Conservation (phyloP, 768 basidiomycete species). For the Mycena kentingensis region DNA sequence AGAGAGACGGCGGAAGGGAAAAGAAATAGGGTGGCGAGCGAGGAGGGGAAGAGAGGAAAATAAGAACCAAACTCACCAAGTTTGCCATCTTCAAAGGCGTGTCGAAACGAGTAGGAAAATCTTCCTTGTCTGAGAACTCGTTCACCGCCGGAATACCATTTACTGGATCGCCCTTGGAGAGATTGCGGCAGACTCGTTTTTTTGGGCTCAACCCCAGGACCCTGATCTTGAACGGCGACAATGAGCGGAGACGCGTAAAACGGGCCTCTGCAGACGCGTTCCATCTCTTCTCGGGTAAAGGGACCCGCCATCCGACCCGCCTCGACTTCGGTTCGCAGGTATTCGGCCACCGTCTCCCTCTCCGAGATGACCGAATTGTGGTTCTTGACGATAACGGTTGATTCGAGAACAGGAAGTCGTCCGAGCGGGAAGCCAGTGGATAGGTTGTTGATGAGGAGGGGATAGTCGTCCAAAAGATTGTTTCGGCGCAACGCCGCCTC, state of each 20-base stretch:
- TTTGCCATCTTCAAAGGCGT: constrained; percentile 13
- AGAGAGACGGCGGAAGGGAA: too few species aligned
- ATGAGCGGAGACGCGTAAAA: constrained; percentile 30
- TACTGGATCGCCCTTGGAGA: constrained; percentile 18
- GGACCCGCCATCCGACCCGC: constrained; percentile 21
- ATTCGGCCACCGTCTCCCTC: constrained; percentile 5
- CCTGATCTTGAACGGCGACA: constrained; percentile 16
- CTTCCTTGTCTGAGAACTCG: constrained; percentile 17
- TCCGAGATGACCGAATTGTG: constrained; percentile 11
- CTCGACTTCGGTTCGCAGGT: constrained; percentile 15
- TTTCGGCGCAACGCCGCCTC: constrained; percentile 23
- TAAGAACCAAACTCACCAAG: constrained; percentile 16
- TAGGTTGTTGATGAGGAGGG: constrained; percentile 33
- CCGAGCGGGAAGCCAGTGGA: constrained; percentile 34
- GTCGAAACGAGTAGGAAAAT: constrained; percentile 20
- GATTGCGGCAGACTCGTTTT: constrained; percentile 24
- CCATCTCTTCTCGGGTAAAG: constrained; percentile 15
- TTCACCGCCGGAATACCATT: constrained; percentile 16
- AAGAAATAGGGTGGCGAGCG: neutral
- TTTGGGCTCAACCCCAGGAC: constrained; percentile 12
- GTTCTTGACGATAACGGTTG: constrained; percentile 15
- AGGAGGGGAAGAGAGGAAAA: neutral
- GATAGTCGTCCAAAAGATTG: constrained; percentile 28
- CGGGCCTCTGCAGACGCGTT: constrained; percentile 27
- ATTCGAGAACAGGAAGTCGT: constrained; percentile 25